A percentile compares a stretch with the other conserved stretches of the same genome.
Evolutionary conservation across 208 protist genomes (phyloP).

Genomic region (Phytomonas sp.): DNA sequence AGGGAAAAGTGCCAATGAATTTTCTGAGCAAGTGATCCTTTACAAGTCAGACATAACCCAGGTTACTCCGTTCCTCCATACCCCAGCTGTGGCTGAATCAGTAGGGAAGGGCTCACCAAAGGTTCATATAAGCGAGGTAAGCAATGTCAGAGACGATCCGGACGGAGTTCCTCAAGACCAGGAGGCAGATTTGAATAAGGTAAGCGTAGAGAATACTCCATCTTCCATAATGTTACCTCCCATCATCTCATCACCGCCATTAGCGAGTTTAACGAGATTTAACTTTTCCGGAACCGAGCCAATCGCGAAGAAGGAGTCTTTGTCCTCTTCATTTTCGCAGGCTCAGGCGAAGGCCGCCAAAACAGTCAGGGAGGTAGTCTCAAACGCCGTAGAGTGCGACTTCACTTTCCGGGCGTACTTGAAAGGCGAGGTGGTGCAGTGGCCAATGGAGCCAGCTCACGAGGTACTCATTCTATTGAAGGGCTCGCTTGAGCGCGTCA

Average conservation of each 20-base stretch:
- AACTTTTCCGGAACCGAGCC: neutral
- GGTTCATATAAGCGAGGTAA: neutral
- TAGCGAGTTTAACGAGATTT: neutral
- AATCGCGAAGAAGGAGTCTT: neutral
- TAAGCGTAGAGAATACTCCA: neutral
- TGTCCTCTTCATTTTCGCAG: neutral
- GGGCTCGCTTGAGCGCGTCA: constrained; percentile 23
- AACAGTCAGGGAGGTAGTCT: neutral
- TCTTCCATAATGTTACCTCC: neutral
- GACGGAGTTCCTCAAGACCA: too few species aligned
- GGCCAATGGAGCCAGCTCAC: constrained; percentile 45
- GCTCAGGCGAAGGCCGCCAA: neutral
- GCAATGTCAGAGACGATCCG: constrained; percentile 7
- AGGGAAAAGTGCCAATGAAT: neutral
- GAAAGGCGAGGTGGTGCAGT: constrained; percentile 52
- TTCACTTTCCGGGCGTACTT: constrained; percentile 16
- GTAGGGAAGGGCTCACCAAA: neutral
- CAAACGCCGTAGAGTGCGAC: neutral
- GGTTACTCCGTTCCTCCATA: neutral
- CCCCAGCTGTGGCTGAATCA: neutral
- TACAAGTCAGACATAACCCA: neutral
- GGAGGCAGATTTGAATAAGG: neutral
- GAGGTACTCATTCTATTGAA: constrained; percentile 56
- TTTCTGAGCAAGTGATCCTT: neutral
- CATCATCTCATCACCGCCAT: neutral